Evolutionary conservation across 345 rosid species (phyloP), one percentile per base, ranked within the genome.

Genomic region (Eucalyptus shirleyi): DNA sequence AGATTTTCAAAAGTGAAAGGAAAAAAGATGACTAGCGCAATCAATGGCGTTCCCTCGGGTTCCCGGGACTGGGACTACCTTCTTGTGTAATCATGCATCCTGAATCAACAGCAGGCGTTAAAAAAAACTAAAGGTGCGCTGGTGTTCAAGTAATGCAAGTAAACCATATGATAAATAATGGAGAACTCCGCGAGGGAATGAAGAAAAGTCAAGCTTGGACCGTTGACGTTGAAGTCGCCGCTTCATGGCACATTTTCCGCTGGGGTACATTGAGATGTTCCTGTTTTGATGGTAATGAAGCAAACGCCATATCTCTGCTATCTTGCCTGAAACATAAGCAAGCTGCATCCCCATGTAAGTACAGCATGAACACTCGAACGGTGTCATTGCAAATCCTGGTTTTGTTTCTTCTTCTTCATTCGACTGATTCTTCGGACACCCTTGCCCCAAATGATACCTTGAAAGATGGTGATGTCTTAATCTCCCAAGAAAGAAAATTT

Each of bases 381-480:
- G 28, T 17, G 15, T 51, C 88, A 19, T 23, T 86, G 15, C 45
- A 10, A 3, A 16, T 30, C 6, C n/a, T 87, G 18, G 15, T 89
- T 47, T 56, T 93, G 32, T 87, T 90, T 72, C 72, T 88, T 44
- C 80, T 91, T 23, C 16, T 92, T 37, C 81, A 86, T 72, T 72
- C 40, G 45, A 10, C 40, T 19, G 82, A 12, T 88, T 91, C 88
- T 44, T 26, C 59, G 62, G 91, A 91, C 91, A 92, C 67, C 37
- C 90, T 95, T n/a, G 51, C 10, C 44, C 28, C 69, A 72, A 12
- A 21, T 88, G 87, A 91, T 44, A 55, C 91, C 89, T 47, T 95
- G 87, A 93, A 13, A 92, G 96, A 95, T 23, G 94, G 93, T 21
- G 94, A 93, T 26, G 86, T 92, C 47, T 44, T 95, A 8, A 90